Evolutionary conservation across 345 rosid genomes (phyloP), one percentile per base, ranked within the genome.

Genomic region (Eutrema japonicum): DNA sequence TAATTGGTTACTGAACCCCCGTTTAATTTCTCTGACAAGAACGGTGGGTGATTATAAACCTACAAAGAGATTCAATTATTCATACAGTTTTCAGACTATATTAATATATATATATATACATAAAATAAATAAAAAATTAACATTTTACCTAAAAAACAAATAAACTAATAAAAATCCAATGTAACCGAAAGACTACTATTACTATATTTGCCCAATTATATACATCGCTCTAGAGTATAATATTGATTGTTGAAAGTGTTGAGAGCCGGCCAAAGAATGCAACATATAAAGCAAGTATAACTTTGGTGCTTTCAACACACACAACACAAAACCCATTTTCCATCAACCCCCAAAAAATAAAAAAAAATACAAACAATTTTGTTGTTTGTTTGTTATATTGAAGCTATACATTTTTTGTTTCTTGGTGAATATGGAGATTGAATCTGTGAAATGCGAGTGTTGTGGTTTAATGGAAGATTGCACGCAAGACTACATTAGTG

Each of bases 391-490:
- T 46, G n/a, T 26, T 14, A 27, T 18, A 50, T 33, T 43, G 51
- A 61, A 42, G 54, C 62, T 51, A 9, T 42, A 64, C 16, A 45
- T 12, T 12, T 11, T 3, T 22, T 22, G 38, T 7, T 43, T 42
- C 2, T 13, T 6, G 22, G 35, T 53, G 66, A 43, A 9, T 43
- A 92, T 92, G 96, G 99, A 95, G 84, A 84, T 95, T n/a, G 98
- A 95, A 66, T 83, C 88, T 29, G 96, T 81, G 30, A 84, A 80
- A 83, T 95, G 99, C 7, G 96, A 92, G 83, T 95, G 99, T 58
- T 95, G 99, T 78, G 91, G 89, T 6, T 70, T 95, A 77, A 85
- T 86, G 80, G 99, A 95, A 71, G 99, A 95, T 68, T 95, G 99
- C 67, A 95, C 98, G 4, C 92, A 82, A 76, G 88, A 86, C 43